Evolutionary conservation across 2,329 filamentous ascomycete genomes (phyloP).

Genomic region (Fusarium stilboides): DNA sequence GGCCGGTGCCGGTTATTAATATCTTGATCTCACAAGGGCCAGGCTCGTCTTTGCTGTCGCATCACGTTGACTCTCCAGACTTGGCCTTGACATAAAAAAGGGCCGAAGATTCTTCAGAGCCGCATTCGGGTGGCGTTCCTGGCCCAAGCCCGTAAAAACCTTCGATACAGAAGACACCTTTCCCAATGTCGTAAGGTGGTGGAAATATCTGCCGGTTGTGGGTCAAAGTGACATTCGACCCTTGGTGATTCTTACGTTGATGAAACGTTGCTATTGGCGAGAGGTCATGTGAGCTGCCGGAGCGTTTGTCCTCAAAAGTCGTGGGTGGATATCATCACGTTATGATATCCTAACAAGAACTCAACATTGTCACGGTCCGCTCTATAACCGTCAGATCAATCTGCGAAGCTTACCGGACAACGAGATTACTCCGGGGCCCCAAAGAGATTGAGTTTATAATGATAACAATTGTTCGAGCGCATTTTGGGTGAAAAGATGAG

Average conservation of each 20-base stretch:
- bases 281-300: neutral
- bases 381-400: conserved; percentile 2
- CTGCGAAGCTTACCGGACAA: conserved; percentile 14
- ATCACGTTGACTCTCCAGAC: neutral
- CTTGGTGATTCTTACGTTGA: conserved; percentile 32
- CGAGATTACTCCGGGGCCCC: conserved; percentile 36
- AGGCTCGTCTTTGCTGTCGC: neutral
- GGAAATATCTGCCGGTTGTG: conserved; percentile 36
- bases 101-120: conserved; percentile 34
- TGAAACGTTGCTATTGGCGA: conserved; percentile 38
- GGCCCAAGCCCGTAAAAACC: conserved; percentile 16
- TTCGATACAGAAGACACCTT: conserved; percentile 19
- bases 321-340: conserved; percentile 39
- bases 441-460: conserved; percentile 14
- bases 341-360: conserved; percentile 44
- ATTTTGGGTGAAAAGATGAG: neutral
- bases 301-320: conserved; percentile 9
- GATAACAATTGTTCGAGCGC: neutral
- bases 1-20: neutral
- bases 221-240: conserved; percentile 16
- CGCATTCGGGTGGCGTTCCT: conserved; percentile 31
- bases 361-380: conserved; percentile 6
- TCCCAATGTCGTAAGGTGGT: conserved; percentile 27
- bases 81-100: conserved; percentile 17
- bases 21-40: neutral